These are phyloP conservation scores for Chloromonas sp. DNA, from an alignment of 163 green algal species.

Conservation along the genomic window DNA sequence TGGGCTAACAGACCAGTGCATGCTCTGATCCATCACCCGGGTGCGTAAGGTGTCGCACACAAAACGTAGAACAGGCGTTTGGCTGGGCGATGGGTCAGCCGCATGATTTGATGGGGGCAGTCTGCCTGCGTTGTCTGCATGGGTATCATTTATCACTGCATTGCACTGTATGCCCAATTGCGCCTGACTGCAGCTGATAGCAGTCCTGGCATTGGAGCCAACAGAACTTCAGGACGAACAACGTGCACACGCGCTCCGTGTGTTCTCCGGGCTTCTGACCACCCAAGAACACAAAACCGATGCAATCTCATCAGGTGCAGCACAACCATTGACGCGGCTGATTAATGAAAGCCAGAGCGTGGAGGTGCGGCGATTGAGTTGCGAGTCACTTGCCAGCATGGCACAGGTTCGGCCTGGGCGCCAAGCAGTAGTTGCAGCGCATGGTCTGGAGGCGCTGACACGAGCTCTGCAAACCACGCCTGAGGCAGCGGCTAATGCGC, in stretches of 20 bases:
- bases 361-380: slow-evolving; percentile 28
- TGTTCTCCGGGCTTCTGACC: slow-evolving; percentile 27
- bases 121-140: too few relatives aligned
- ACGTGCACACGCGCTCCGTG: slow-evolving; percentile 24
- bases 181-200: slow-evolving; percentile 9
- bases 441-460: slow-evolving; percentile 22
- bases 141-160: too few relatives aligned
- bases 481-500: slow-evolving; percentile 21
- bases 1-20: too few relatives aligned
- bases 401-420: slow-evolving; percentile 20
- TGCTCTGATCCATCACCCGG: too few relatives aligned
- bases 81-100: too few relatives aligned
- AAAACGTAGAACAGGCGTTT: too few relatives aligned
- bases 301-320: slow-evolving; percentile 20
- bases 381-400: slow-evolving; percentile 30
- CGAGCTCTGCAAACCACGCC: slow-evolving; percentile 24
- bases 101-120: too few relatives aligned
- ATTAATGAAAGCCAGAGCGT: slow-evolving; percentile 5
- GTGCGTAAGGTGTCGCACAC: too few relatives aligned
- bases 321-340: slow-evolving; percentile 15
- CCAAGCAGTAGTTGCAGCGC: slow-evolving; percentile 15
- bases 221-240: slow-evolving; percentile 12
- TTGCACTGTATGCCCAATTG: too few relatives aligned
- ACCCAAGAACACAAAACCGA: slow-evolving; percentile 38
- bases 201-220: slow-evolving; percentile 14